phyloP scores from a whole-genome alignment of 2,329 filamentous ascomycete species.

The Monosporascus sp. region DNA sequence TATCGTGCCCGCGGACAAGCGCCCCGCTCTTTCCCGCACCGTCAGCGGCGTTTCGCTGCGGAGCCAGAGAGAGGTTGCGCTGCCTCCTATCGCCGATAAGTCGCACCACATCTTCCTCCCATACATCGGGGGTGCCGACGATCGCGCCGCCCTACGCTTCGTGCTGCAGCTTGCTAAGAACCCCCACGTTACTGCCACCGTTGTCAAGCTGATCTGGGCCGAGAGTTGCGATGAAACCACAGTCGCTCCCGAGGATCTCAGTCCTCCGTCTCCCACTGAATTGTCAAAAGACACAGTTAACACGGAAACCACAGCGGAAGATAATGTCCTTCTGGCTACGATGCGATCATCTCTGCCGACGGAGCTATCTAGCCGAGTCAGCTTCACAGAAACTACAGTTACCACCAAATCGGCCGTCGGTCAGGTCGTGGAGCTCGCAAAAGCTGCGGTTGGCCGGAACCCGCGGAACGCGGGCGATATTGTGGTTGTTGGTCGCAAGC shows the following conservation, averaged over 20 bases:
- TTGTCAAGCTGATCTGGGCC: slow-evolving; percentile 53
- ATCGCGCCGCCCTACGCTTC: slow-evolving; percentile 71
- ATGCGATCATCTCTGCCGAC: slow-evolving; percentile 28
- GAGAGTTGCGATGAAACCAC: slow-evolving; percentile 22
- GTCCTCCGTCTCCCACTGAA: slow-evolving; percentile 4
- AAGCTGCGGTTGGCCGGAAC: slow-evolving; percentile 53
- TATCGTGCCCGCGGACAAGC: slow-evolving; percentile 25
- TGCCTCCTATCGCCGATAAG: slow-evolving; percentile 57
- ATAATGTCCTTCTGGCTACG: slow-evolving; percentile 29
- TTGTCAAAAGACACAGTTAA: slow-evolving; percentile 19
- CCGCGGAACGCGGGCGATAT: slow-evolving; percentile 66
- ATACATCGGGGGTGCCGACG: slow-evolving; percentile 80
- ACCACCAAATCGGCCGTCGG: slow-evolving; percentile 33
- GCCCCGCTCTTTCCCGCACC: slow-evolving; percentile 38
- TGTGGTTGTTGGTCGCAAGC: slow-evolving; percentile 58
- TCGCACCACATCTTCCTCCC: slow-evolving; percentile 82
- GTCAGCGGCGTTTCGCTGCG: slow-evolving; percentile 55
- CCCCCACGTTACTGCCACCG: slow-evolving; percentile 69
- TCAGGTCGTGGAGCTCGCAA: slow-evolving; percentile 48
- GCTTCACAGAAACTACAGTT: slow-evolving; percentile 46
- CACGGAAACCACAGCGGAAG: slow-evolving; percentile 28
- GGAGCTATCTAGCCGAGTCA: slow-evolving; percentile 29
- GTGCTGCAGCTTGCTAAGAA: slow-evolving; percentile 82
- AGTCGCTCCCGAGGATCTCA: slow-evolving; percentile 11
- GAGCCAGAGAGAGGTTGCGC: slow-evolving; percentile 51